Percentiles rank a stretch among this genome's conserved stretches.
phyloP scores from a whole-genome alignment of 768 basidiomycete genomes.

The Russula olivacea region DNA sequence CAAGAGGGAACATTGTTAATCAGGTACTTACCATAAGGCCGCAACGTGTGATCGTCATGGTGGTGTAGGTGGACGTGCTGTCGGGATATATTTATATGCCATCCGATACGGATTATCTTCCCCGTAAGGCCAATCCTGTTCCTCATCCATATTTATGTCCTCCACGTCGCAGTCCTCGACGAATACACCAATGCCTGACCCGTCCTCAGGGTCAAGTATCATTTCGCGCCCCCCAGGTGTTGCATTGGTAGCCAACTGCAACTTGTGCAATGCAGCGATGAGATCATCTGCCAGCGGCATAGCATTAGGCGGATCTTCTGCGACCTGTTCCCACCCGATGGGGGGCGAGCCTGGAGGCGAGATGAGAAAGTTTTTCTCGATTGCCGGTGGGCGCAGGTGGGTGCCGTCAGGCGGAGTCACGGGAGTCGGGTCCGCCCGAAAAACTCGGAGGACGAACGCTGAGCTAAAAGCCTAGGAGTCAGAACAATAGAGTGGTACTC shows the following conservation, averaged over 20 bases:
- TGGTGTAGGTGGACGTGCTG: constrained; percentile 50
- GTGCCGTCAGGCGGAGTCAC: constrained; percentile 28
- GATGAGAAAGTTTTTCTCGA: constrained; percentile 94
- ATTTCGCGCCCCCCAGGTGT: constrained; percentile 42
- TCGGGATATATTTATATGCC: constrained; percentile 48
- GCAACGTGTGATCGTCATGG: constrained; percentile 25
- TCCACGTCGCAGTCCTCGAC: constrained; percentile 64
- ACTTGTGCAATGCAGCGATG: constrained; percentile 64
- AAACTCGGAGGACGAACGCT: constrained; percentile 55
- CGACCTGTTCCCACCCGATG: constrained; percentile 90
- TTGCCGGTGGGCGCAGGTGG: constrained; percentile 61
- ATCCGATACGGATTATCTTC: constrained; percentile 41
- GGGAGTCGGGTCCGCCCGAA: constrained; percentile 67
- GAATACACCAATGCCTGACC: constrained; percentile 68
- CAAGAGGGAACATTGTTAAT: not conserved
- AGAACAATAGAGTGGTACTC: not conserved
- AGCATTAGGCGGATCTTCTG: constrained; percentile 85
- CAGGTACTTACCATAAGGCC: constrained; percentile 24
- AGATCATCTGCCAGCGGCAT: constrained; percentile 84
- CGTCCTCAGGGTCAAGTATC: constrained; percentile 62
- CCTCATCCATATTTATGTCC: constrained; percentile 30
- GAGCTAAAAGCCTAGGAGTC: constrained; percentile 34
- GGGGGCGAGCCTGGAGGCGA: constrained; percentile 98
- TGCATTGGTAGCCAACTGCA: constrained; percentile 45
- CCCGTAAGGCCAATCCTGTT: constrained; percentile 57